phyloP scores from a whole-genome alignment of 2,329 filamentous ascomycete species.

The Myriosclerotinia duriaeana region DNA sequence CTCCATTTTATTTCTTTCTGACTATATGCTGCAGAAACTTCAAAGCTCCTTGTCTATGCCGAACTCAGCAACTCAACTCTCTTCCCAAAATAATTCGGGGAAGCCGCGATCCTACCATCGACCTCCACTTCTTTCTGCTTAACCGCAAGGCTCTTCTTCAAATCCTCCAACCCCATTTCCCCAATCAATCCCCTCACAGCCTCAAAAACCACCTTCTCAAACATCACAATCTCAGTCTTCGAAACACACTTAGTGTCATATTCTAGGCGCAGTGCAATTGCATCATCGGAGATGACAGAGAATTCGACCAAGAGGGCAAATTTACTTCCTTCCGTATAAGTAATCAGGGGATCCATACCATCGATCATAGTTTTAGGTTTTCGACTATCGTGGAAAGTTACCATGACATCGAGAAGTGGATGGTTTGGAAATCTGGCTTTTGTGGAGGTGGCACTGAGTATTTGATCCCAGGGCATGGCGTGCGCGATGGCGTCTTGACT shows the following conservation, averaged over 20 bases:
- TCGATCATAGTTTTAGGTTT: neutral
- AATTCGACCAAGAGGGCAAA: constrained; percentile 14
- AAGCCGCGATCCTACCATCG: neutral
- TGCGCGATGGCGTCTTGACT: constrained; percentile 37
- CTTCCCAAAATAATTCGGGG: constrained; percentile 7
- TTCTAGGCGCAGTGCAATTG: constrained; percentile 6
- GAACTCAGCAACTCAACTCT: neutral
- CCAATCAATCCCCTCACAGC: constrained; percentile 1
- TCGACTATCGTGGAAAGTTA: constrained; percentile 32
- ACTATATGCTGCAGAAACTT: no score
- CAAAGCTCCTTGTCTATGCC: no score
- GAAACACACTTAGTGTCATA: constrained; percentile 11
- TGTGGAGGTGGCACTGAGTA: constrained; percentile 33
- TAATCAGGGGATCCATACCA: constrained; percentile 5
- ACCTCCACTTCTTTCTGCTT: neutral
- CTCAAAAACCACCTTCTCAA: constrained; percentile 6
- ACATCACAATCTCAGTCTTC: neutral
- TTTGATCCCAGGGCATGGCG: constrained; percentile 39
- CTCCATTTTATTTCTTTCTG: no score
- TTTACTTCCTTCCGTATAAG: constrained; percentile 17
- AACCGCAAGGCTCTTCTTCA: neutral
- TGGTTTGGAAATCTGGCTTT: constrained; percentile 26
- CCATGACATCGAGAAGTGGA: constrained; percentile 35
- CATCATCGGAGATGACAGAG: neutral
- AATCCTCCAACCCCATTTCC: neutral